phyloP scores from a whole-genome alignment of 1,284 basidiomycete species.

The Irpex sp. region DNA sequence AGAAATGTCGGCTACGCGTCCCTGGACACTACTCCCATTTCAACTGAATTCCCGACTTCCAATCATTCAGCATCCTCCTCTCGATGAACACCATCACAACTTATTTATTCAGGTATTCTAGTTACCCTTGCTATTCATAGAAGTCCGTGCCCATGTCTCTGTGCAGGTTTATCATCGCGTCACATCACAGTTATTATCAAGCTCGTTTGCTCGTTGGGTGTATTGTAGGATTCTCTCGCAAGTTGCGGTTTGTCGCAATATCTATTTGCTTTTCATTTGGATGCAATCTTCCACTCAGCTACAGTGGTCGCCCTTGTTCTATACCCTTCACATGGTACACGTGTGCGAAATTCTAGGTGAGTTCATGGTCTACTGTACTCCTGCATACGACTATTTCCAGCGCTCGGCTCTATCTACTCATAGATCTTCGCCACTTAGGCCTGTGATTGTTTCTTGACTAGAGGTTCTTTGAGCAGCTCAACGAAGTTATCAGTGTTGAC shows the following conservation, averaged over 20 bases:
- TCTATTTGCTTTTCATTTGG: not conserved
- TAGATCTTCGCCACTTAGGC: not conserved
- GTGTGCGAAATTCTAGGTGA: too few relatives aligned
- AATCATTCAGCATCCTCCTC: not conserved
- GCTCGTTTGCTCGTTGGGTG: too few relatives aligned
- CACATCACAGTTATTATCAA: not conserved
- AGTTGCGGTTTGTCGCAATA: not conserved
- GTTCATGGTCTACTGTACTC: too few relatives aligned
- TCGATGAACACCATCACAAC: too few relatives aligned
- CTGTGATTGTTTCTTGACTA: not conserved
- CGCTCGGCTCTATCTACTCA: too few relatives aligned
- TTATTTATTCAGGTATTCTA: not conserved
- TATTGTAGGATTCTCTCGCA: not conserved
- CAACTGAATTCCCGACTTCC: slow-evolving; percentile 31
- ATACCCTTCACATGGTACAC: too few relatives aligned
- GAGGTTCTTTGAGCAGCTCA: not conserved
- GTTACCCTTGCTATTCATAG: not conserved
- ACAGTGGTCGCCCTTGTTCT: too few relatives aligned
- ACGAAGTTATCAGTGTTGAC: not conserved
- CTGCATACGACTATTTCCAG: too few relatives aligned
- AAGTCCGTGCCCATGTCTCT: not conserved
- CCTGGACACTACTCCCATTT: slow-evolving; percentile 73
- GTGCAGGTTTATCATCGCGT: not conserved
- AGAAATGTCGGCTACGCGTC: slow-evolving; percentile 64
- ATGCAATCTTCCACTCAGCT: too few relatives aligned